Evolutionary conservation across 768 basidiomycete genomes (phyloP), one percentile per base, ranked within the genome.

Genomic region (Pleurotus tuber-regium): DNA sequence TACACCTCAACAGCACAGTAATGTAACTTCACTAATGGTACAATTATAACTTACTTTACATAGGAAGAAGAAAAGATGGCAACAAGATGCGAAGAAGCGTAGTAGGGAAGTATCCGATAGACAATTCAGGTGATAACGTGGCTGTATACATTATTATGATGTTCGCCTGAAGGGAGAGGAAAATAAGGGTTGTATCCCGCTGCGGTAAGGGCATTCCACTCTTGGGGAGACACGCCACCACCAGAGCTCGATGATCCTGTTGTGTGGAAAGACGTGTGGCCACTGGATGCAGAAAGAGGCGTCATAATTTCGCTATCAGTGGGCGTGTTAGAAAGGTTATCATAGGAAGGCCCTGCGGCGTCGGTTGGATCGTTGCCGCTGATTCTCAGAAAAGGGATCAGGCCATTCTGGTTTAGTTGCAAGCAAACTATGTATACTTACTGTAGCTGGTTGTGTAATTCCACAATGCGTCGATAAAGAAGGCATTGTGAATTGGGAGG

Each of bases 141-240:
- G 59, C 70, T 74, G 64, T 83, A 83, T 57, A 84, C 76, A 61
- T 64, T 67, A 59, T 80, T 42, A 50, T 50, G 78, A 46, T 83
- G 79, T 58, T 75, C 80, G 44, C 68, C 61, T 6, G 67, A 51
- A 36, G 76, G 67, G 54, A 83, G 71, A 28, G 85, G 80, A 62
- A 88, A 88, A 66, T 88, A 88, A 4, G 86, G 74, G 50, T 83
- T 86, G 67, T 84, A 87, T 26, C 79, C 77, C 11, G 73, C 65
- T 24, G 78, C 61, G 19, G 77, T 71, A 63, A 84, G 71, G 52
- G 77, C 71, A 57, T 73, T 79, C 85, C 84, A 86, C 66, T 86
- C 78, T 57, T 82, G 77, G 33, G 79, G 77, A 50, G 80, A 74
- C 59, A 79, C 77, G 63, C 71, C 77, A 18, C 61, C 62, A 18